These are phyloP conservation scores for Hemileccinum rubropunctum DNA, from an alignment of 768 basidiomycete genomes.

Conservation along the genomic window DNA sequence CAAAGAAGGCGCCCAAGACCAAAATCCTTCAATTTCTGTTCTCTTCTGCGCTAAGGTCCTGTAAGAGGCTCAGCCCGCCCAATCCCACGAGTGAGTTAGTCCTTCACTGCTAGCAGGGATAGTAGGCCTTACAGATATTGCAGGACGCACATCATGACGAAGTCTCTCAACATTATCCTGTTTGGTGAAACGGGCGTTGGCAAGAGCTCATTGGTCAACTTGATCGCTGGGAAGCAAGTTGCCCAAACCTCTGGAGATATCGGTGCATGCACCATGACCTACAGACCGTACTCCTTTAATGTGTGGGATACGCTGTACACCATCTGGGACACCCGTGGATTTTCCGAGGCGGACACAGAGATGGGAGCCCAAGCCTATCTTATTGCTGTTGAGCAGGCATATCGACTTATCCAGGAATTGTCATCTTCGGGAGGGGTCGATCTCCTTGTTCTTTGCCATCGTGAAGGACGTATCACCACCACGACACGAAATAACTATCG, in stretches of 20 bases:
- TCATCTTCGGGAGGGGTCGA: neutral
- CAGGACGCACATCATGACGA: neutral
- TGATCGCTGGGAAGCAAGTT: neutral
- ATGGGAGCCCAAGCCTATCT: neutral
- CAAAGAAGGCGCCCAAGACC: no score
- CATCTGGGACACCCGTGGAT: conserved; percentile 5
- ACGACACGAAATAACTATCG: conserved; percentile 1
- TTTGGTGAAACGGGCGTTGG: conserved; percentile 3
- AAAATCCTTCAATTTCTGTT: no score
- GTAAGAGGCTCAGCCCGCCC: neutral
- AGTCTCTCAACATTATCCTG: conserved; percentile 3
- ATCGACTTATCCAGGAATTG: neutral
- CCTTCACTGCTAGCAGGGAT: neutral
- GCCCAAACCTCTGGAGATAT: neutral
- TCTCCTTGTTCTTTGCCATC: conserved; percentile 5
- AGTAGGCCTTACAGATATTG: neutral
- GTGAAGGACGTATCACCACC: neutral
- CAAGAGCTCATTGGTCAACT: conserved; percentile 3
- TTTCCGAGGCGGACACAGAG: neutral
- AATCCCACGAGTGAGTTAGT: neutral
- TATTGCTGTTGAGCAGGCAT: neutral
- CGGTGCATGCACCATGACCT: neutral
- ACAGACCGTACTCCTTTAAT: neutral
- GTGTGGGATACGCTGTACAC: neutral
- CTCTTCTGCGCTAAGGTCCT: neutral